Base-by-base conservation (phyloP, 257 asterid genomes). In the Salvia miltiorrhiza region DNA sequence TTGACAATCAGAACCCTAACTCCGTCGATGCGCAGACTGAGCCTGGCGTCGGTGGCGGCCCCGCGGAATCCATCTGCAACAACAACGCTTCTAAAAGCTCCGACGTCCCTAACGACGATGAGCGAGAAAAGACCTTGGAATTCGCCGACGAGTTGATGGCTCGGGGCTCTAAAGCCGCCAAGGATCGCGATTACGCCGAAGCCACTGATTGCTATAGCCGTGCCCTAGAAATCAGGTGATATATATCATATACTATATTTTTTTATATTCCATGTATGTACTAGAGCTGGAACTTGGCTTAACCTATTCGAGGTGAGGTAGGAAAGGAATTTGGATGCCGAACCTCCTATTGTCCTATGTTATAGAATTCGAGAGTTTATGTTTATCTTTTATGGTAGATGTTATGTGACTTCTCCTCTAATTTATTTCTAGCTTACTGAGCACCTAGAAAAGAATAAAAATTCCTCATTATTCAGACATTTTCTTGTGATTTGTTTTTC, bases 191-290 rank as follows among this genome's bases (percentile, higher is more conserved):
- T 78, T 89, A 83, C 33, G 73, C 78, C 9, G 95, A 90, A 65
- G 97, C 99, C 41, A 81, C 92, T 33, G 99, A 94, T 32, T 89
- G 88, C 83, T 94, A 75, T 60, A 91, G 98, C 81, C 98, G 99
- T 78, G 97, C 96, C 81, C 89, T 94, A 28, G 99, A 94, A 82
- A 89, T 91, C 70, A 86, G 87, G 99, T 94, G 64, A 64, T 21
- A 16, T 32, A 6, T 9, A 35, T 16, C 28, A 33, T 58, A 16
- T 4, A 28, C 4, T 28, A 4, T 57, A n/a, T 13, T 11, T 23
- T 1, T 14, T 3, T 4, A 9, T 24, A 23, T 49, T 35, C 12
- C 26, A 8, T 13, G 30, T 5, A 4, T 65, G 63, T 26, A 4
- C 39, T 17, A 32, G 54, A 20, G 5, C n/a, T 40, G 11, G 48